Evolutionary conservation across 2,329 filamentous ascomycete genomes (phyloP), one percentile per base, ranked within the genome.

Genomic region (Aspergillus sp.): DNA sequence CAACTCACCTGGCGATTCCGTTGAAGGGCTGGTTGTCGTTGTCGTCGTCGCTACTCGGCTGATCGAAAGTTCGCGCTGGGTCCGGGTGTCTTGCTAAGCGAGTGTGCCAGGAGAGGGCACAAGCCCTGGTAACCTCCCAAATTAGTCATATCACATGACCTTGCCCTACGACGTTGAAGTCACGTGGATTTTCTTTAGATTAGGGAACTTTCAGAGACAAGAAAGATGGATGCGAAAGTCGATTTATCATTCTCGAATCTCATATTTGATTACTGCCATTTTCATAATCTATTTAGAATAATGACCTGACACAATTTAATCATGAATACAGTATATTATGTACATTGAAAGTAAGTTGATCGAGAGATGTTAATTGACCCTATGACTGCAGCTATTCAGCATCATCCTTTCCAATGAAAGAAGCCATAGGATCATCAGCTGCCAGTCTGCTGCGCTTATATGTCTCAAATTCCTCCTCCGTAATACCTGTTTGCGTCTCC

Each of bases 371-470:
- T 31, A 31, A 56, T 37, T 17, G 45, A 35, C 37, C 37, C 44
- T 35, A 46, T n/a, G 44, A 44, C 8, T 44, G 50, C 79, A 9
- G 27, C 62, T 77, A 73, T 61, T 85, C 72, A 62, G 90, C 72
- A 66, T 90, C 86, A 69, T 92, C 89, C 70, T 86, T 90, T 23
- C 89, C 90, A 46, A 96, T 73, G 65, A 91, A 85, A 6, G 86
- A 87, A 1, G 91, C 90, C 93, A 96, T 96, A 0, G 93, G 93
- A 77, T 96, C 93, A 62, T 91, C 84, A 1, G 87, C 86, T 27
- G 85, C 86, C 52, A 86, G 84, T 62, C 88, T 82, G 71, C 91
- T 93, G 64, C 86, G 84, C 66, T 91, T 85, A 73, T 96, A 96
- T 59, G 89, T 86, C 57, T 97, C 93, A 78, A 96, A 84, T 64